Conservation (phyloP, 495 filamentous ascomycete species). For the Wilcoxina mikolae region DNA sequence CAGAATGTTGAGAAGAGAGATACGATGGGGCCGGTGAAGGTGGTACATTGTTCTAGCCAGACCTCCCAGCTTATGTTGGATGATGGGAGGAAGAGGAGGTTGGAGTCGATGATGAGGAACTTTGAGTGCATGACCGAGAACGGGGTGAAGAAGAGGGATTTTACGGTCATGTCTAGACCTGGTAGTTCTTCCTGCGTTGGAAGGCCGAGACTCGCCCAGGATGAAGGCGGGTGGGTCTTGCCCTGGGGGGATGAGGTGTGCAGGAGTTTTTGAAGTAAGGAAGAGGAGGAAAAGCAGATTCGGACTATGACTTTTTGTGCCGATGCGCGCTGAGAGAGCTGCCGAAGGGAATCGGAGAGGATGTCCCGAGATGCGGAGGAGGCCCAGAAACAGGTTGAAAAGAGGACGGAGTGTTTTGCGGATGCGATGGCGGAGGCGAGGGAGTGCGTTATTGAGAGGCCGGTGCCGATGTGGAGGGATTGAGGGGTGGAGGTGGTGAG, state of each 20-base stretch:
- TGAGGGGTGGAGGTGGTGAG: conserved; percentile 34
- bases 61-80: conserved; percentile 64
- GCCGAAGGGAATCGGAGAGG: conserved; percentile 36
- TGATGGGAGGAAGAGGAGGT: conserved; percentile 45
- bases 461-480: conserved; percentile 43
- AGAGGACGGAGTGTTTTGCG: conserved; percentile 47
- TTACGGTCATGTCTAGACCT: conserved; percentile 48
- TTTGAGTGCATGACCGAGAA: conserved; percentile 69
- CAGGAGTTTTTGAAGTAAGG: conserved; percentile 52
- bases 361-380: conserved; percentile 38
- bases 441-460: conserved; percentile 37
- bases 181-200: conserved; percentile 38
- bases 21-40: conserved; percentile 43
- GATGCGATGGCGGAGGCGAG: conserved; percentile 42
- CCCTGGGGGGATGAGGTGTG: conserved; percentile 44
- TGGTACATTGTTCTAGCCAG: conserved; percentile 58
- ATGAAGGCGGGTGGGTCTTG: conserved; percentile 40
- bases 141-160: conserved; percentile 55
- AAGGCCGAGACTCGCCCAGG: conserved; percentile 47
- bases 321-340: conserved; percentile 33
- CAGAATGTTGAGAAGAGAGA: conserved; percentile 45
- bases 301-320: conserved; percentile 34
- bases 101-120: conserved; percentile 53
- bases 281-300: conserved; percentile 52
- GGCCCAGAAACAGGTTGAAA: conserved; percentile 70